Base-by-base conservation (phyloP, 805 yeast genomes). In the Barnettozyma populi region DNA sequence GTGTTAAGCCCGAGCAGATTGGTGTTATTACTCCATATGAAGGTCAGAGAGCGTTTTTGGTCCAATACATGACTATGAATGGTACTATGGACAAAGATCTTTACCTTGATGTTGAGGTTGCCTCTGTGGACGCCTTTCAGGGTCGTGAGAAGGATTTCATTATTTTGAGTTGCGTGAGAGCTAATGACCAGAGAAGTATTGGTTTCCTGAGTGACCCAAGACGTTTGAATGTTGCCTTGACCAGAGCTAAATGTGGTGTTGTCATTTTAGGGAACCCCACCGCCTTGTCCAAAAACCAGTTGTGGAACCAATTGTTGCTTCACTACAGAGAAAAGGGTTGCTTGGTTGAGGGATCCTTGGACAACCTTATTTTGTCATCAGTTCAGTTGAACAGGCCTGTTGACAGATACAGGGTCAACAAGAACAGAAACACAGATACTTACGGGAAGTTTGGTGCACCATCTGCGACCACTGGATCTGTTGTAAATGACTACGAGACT, bases 21-120 rank as follows among this genome's bases (percentile, higher is more conserved):
- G 97, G 97, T 63, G 85, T 90, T 36, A 83, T 90, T 48, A 90
- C 97, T 6, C 97, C 97, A 0, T 90, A 90, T 65, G 96, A 89
- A 64, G 97, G 96, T 31, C 97, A 90, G 68, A 72, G 96, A 52
- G 86, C 90, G 0, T 90, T 84, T 61, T 70, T 90, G 44, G 76
- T 80, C 9, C 90, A 84, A 59, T 86, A 86, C 64, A 80, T 90
- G 88, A 77, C 78, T 57, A 65, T 80, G 71, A 82, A 82, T 56
- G 86, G 90, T 27, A 67, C 87, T 0, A 61, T 84, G 61, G 84
- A 82, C 46, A 78, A 79, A 53, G 82, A 81, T 1, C 65, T 78
- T 31, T 88, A 88, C 62, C 64, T 73, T 43, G 81, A 78, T 45
- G 85, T 90, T 41, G 97, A 90, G 67, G 90, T 90, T 25, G 89